Evolutionary conservation across 306 rosid species (phyloP).

Genomic region (Albizia julibrissin): DNA sequence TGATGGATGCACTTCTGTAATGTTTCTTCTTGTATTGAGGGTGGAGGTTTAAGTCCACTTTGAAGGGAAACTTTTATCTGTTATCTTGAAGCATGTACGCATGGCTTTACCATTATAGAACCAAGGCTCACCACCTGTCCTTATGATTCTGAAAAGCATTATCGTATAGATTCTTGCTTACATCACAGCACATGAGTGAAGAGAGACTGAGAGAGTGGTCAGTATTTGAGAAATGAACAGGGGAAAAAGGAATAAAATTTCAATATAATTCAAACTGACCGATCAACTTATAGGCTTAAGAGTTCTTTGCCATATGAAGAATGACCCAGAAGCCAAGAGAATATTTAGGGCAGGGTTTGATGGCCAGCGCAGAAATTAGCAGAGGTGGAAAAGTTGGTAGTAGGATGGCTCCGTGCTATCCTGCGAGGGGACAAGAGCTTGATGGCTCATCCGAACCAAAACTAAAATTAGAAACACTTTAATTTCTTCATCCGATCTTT

Average conservation of each 20-base stretch:
- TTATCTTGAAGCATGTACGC: background rate
- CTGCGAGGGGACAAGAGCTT: constrained; percentile 15
- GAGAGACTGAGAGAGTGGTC: background rate
- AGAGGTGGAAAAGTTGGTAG: background rate
- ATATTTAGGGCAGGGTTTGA: background rate
- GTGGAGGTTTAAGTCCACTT: constrained; percentile 30
- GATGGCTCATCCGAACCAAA: background rate
- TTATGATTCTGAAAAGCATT: background rate
- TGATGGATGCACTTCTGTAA: background rate
- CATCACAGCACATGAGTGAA: background rate
- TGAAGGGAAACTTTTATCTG: constrained; percentile 28
- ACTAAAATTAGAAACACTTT: too few relatives aligned
- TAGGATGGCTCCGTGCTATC: constrained; percentile 13
- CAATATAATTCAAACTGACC: background rate
- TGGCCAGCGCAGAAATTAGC: background rate
- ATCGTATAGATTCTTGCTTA: background rate
- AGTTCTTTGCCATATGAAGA: background rate
- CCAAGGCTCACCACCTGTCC: constrained; percentile 6
- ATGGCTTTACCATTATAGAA: background rate
- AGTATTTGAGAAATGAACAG: background rate
- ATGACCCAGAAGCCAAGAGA: background rate
- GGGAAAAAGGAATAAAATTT: background rate
- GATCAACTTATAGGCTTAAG: background rate
- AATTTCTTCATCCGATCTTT: too few relatives aligned
- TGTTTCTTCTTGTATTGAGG: background rate